Conservation (phyloP, 306 rosid species). For the Carpinus fangiana region DNA sequence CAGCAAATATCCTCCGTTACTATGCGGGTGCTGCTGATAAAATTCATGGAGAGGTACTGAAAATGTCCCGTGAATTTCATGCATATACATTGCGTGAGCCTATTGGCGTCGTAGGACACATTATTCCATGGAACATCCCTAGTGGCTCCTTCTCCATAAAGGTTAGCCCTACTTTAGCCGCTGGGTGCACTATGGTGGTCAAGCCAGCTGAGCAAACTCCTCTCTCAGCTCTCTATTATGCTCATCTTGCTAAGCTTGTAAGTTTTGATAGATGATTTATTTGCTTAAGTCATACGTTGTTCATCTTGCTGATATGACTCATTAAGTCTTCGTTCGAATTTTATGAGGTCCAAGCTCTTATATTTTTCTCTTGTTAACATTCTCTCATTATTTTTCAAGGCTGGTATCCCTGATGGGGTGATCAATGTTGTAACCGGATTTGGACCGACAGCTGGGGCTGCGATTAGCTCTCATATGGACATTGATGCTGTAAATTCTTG, state of each 20-base stretch:
- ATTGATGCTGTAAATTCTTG: constrained; percentile 56
- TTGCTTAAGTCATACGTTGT: too few relatives aligned
- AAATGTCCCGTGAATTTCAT: constrained; percentile 35
- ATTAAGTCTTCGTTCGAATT: too few relatives aligned
- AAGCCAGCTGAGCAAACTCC: constrained; percentile 96
- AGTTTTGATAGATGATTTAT: not conserved
- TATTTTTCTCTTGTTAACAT: not conserved
- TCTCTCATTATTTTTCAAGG: constrained; percentile 37
- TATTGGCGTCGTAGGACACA: constrained; percentile 80
- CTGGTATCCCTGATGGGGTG: constrained; percentile 92
- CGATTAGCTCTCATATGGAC: constrained; percentile 75
- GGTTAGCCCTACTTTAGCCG: constrained; percentile 79
- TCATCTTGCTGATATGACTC: too few relatives aligned
- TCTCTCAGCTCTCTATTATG: constrained; percentile 75
- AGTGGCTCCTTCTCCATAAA: constrained; percentile 48
- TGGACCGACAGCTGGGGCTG: constrained; percentile 84
- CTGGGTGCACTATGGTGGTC: constrained; percentile 85
- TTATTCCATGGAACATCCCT: constrained; percentile 89
- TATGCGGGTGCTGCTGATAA: constrained; percentile 96
- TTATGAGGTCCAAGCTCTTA: too few relatives aligned
- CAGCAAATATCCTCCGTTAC: constrained; percentile 50
- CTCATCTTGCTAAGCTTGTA: constrained; percentile 77
- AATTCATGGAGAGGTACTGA: constrained; percentile 71
- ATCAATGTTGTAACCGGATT: constrained; percentile 80
- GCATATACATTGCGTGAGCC: constrained; percentile 80